These are phyloP conservation scores for Solanum pimpinellifolium DNA, from an alignment of 257 asterid species.

Conservation along the genomic window DNA sequence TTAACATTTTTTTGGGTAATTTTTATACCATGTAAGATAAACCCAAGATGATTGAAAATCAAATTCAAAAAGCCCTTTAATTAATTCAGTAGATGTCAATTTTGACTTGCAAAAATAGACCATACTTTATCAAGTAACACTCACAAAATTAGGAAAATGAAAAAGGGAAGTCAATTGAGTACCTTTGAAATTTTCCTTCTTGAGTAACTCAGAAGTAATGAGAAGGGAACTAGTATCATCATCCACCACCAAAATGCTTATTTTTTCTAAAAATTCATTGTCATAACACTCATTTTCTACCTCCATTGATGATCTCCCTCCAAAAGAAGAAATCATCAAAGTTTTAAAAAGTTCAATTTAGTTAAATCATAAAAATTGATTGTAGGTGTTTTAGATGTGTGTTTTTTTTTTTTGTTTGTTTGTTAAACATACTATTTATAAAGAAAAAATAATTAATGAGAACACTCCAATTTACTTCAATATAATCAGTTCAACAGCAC, in stretches of 20 bases:
- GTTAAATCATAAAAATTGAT: background rate
- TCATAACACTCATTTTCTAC: background rate
- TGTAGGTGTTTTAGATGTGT: background rate
- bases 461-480: background rate
- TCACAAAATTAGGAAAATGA: background rate
- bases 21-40: background rate
- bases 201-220: constrained; percentile 39
- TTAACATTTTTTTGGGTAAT: background rate
- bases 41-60: background rate
- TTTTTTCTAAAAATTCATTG: background rate
- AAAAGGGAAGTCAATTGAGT: background rate
- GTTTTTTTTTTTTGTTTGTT: background rate
- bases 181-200: constrained; percentile 33
- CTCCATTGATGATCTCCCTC: background rate
- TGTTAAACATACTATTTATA: background rate
- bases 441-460: background rate
- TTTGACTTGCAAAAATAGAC: background rate
- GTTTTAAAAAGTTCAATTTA: background rate
- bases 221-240: constrained; percentile 42
- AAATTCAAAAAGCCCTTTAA: background rate
- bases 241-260: constrained; percentile 43
- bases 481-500: background rate
- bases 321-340: background rate
- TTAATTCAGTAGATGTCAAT: background rate
- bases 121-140: background rate